Evolutionary conservation across 176 grass and related monocot species (phyloP).

Genomic region (Thalia dealbata): DNA sequence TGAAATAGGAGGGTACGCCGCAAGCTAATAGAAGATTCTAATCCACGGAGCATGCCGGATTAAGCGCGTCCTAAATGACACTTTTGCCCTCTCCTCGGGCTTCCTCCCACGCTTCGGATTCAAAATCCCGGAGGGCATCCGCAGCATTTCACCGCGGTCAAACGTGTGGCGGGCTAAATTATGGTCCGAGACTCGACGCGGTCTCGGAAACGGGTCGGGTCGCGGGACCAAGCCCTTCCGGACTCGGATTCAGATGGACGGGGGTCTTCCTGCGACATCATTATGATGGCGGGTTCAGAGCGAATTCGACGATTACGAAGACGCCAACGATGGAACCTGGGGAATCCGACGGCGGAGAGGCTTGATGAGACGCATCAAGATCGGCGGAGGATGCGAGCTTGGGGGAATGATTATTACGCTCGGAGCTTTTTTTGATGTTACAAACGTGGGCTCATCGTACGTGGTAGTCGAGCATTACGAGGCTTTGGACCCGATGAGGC

Average conservation of each 20-base stretch:
- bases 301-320: no score
- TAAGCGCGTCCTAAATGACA: not conserved
- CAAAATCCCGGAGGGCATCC: not conserved
- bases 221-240: not conserved
- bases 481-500: no score
- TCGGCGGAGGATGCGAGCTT: no score
- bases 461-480: no score
- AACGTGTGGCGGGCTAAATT: not conserved
- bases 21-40: not conserved
- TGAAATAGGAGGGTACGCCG: not conserved
- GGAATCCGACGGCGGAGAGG: no score
- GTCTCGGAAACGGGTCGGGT: conserved; percentile 2
- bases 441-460: no score
- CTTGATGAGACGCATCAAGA: no score
- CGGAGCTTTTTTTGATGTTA: no score
- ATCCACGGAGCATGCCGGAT: not conserved
- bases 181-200: not conserved
- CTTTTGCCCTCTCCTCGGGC: no score
- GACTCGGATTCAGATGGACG: not conserved
- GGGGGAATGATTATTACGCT: no score
- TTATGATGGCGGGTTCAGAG: not conserved
- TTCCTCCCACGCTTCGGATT: not conserved
- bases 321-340: no score
- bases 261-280: not conserved
- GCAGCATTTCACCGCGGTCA: not conserved